These are phyloP conservation scores for Clavulina sp. DNA, from an alignment of 768 basidiomycete genomes.

Conservation along the genomic window DNA sequence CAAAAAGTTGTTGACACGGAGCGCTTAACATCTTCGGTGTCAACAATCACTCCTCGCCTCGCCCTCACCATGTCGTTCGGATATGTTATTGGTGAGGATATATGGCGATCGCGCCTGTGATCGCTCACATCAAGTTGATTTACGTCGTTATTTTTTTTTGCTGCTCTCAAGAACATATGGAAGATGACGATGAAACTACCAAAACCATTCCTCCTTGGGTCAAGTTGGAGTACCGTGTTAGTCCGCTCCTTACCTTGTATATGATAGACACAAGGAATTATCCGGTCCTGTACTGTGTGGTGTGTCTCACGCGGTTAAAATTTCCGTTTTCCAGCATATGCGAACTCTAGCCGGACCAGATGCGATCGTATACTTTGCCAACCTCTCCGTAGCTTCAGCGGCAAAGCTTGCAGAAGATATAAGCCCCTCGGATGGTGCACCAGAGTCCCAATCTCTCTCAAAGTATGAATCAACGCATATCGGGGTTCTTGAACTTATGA, in stretches of 20 bases:
- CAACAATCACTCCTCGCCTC: no score
- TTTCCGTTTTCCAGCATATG: slow-evolving; percentile 51
- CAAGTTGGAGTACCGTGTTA: slow-evolving; percentile 71
- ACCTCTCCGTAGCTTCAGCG: slow-evolving; percentile 58
- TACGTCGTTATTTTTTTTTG: background rate
- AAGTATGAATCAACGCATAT: slow-evolving; percentile 14
- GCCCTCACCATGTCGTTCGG: slow-evolving; percentile 25
- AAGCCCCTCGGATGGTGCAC: background rate
- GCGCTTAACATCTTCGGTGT: no score
- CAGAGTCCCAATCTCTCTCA: background rate
- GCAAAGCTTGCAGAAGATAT: slow-evolving; percentile 26
- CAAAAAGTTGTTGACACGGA: no score
- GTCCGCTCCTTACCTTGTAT: slow-evolving; percentile 13
- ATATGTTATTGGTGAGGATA: slow-evolving; percentile 41
- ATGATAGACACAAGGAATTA: background rate
- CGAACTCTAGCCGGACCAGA: slow-evolving; percentile 48
- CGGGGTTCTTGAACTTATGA: slow-evolving; percentile 45
- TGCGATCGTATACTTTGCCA: slow-evolving; percentile 64
- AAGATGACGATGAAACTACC: slow-evolving; percentile 67
- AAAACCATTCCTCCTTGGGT: slow-evolving; percentile 60
- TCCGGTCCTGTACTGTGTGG: background rate
- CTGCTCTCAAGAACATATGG: slow-evolving; percentile 65
- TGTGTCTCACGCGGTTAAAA: slow-evolving; percentile 2
- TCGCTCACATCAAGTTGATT: background rate
- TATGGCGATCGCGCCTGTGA: no score